A percentile compares a stretch with the other conserved stretches of the same genome.
Evolutionary conservation across 1,139 yeast species (phyloP).

Genomic region (Taphrina communis): DNA sequence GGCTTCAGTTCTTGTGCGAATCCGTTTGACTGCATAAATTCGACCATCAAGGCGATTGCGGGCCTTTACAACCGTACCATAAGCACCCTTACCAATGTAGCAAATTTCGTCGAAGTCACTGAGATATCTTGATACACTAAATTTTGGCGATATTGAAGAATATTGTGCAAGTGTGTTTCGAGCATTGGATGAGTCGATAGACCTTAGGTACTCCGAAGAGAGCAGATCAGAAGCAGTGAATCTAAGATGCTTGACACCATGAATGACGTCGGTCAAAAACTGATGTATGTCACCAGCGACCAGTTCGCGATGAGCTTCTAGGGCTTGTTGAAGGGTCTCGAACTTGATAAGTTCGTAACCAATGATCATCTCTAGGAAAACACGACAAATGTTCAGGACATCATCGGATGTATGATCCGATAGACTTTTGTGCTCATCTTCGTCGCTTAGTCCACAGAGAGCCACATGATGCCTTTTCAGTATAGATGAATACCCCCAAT

Average conservation of each 20-base stretch:
- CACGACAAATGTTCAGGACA: constrained; percentile 88
- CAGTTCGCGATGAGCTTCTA: background rate
- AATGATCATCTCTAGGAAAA: constrained; percentile 72
- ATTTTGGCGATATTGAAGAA: background rate
- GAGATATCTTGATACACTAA: constrained; percentile 62
- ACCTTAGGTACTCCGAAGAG: constrained; percentile 77
- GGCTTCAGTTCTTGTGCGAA: constrained; percentile 49
- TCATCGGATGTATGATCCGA: constrained; percentile 54
- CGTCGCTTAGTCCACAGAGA: too few species aligned
- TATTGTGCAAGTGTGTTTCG: background rate
- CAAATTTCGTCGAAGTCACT: constrained; percentile 94
- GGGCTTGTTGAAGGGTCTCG: background rate
- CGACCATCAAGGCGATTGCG: constrained; percentile 92
- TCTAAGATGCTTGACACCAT: constrained; percentile 69
- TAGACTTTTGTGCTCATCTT: constrained; percentile 35
- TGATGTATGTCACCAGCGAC: constrained; percentile 56
- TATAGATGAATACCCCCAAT: constrained; percentile 73
- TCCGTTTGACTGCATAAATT: constrained; percentile 90
- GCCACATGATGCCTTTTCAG: constrained; percentile 62
- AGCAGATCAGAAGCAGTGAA: constrained; percentile 82
- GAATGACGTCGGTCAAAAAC: constrained; percentile 70
- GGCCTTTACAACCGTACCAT: constrained; percentile 93
- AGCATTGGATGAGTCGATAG: background rate
- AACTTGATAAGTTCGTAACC: constrained; percentile 60
- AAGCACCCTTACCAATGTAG: constrained; percentile 91